These are phyloP conservation scores for Aspergillus sp. DNA, from an alignment of 2,329 filamentous ascomycete genomes.

Conservation along the genomic window DNA sequence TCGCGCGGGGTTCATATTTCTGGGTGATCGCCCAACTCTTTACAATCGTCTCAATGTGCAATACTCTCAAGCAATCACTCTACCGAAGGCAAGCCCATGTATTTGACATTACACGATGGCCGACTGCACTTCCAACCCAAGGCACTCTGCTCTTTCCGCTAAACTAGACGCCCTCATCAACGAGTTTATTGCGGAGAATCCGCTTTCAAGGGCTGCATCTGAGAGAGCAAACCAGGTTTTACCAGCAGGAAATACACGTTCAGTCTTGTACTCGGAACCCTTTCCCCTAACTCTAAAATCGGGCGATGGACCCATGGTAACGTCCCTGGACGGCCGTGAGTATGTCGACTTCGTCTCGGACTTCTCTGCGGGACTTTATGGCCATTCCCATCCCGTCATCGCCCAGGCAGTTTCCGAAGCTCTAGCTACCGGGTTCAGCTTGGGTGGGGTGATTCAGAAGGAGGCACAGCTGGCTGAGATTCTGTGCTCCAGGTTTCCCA, in stretches of 20 bases:
- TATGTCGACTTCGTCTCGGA: conserved; percentile 64
- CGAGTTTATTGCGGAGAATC: not conserved
- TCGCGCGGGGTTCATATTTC: too few relatives aligned
- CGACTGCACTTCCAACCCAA: not conserved
- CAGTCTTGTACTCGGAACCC: conserved; percentile 25
- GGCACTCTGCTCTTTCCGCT: not conserved
- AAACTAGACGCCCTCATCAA: not conserved
- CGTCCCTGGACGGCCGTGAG: conserved; percentile 27
- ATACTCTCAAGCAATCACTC: not conserved
- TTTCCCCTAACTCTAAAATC: conserved; percentile 32
- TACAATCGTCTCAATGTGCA: not conserved
- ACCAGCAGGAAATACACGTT: conserved; percentile 6
- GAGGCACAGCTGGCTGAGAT: conserved; percentile 54
- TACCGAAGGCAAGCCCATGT: not conserved
- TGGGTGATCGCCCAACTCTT: too few relatives aligned
- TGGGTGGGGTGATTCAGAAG: conserved; percentile 52
- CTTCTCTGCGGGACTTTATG: conserved; percentile 64
- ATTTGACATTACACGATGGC: not conserved
- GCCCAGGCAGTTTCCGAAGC: conserved; percentile 46
- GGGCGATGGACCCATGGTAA: conserved; percentile 25
- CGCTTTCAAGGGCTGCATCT: not conserved
- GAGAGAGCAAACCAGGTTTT: not conserved
- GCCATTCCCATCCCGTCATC: conserved; percentile 60
- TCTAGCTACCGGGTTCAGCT: conserved; percentile 51
- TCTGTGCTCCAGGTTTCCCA: conserved; percentile 52